Conservation (phyloP, 2,329 filamentous ascomycete species). For the Dothistroma pini region DNA sequence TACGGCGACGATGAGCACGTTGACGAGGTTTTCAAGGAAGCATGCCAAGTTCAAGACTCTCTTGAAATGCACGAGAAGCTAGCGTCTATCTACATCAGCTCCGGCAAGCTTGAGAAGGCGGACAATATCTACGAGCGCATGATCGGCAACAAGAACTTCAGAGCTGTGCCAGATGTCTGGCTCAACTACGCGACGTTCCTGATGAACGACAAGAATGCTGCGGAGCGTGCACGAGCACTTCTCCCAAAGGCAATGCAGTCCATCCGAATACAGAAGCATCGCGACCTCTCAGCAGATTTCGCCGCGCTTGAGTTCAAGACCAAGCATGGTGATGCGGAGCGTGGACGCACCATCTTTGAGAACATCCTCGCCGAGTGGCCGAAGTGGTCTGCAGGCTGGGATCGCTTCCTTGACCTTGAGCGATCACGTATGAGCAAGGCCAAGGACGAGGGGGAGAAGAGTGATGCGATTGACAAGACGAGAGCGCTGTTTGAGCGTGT, state of each 20-base stretch:
- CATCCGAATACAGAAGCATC: constrained; percentile 65
- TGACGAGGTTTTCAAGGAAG: constrained; percentile 83
- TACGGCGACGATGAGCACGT: constrained; percentile 74
- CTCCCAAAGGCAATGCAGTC: constrained; percentile 82
- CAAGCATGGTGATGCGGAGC: constrained; percentile 76
- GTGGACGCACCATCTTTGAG: constrained; percentile 92
- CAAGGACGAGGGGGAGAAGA: constrained; percentile 39
- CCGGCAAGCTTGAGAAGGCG: constrained; percentile 79
- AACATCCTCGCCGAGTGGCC: constrained; percentile 78
- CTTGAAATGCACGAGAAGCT: constrained; percentile 86
- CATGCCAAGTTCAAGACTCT: constrained; percentile 89
- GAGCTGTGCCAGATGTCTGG: constrained; percentile 76
- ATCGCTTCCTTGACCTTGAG: constrained; percentile 85
- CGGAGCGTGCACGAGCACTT: constrained; percentile 72
- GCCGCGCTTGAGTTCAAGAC: constrained; percentile 89
- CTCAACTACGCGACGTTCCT: constrained; percentile 94
- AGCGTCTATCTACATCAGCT: constrained; percentile 92
- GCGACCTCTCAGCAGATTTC: constrained; percentile 79
- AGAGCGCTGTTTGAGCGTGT: constrained; percentile 72
- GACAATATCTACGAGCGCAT: constrained; percentile 83
- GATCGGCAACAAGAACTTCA: constrained; percentile 78
- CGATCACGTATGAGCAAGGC: constrained; percentile 32
- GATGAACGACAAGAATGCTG: constrained; percentile 65
- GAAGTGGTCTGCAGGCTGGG: constrained; percentile 90
- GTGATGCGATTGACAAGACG: constrained; percentile 58